Base-by-base conservation (phyloP, 495 filamentous ascomycete species). In the Geoglossum glabrum region DNA sequence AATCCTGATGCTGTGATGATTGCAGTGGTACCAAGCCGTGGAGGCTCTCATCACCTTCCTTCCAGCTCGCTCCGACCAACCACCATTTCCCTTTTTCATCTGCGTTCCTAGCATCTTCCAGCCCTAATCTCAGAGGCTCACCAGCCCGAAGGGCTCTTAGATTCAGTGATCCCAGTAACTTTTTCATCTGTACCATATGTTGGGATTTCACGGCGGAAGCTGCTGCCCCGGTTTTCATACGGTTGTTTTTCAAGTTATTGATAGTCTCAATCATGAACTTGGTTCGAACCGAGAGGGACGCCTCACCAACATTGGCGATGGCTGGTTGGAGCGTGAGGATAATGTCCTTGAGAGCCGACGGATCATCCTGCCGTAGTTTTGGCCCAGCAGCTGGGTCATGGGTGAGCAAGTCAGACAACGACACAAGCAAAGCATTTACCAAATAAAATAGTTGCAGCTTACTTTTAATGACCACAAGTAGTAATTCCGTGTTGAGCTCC, bases 261-360 rank as follows among this genome's bases (percentile, higher is more conserved):
- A 98, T 92, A 1, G 84, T 90, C 61, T 97, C 92, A 51, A 98
- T 89, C 93, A 97, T 97, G 70, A 96, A 97, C 61, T 85, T 93
- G 0, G 90, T 95, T 52, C 92, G 82, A 11, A 94, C 85, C 15
- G 87, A 90, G 19, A 95, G 73, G 47, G 76, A 81, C 19, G 73
- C 72, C 65, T 86, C 82, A 33, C 83, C 85, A 33, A 73, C 71
- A 54, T 77, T 80, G 7, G 78, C 69, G 13, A 87, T 76, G 9
- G 82, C 77, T 11, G 80, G 79, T 62, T 88, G 86, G 57, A 95
- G 79, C 56, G 86, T 74, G 21, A 84, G 64, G 10, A 95, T 84
- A 57, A 98, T 93, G 60, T 95, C 87, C 68, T 93, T 94, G 38
- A 97, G 69, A n/a, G 90, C 76, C 25, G 84, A 81, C 0, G 90